Base-by-base conservation (phyloP, 2,329 filamentous ascomycete species). In the Diplodia sapinea region DNA sequence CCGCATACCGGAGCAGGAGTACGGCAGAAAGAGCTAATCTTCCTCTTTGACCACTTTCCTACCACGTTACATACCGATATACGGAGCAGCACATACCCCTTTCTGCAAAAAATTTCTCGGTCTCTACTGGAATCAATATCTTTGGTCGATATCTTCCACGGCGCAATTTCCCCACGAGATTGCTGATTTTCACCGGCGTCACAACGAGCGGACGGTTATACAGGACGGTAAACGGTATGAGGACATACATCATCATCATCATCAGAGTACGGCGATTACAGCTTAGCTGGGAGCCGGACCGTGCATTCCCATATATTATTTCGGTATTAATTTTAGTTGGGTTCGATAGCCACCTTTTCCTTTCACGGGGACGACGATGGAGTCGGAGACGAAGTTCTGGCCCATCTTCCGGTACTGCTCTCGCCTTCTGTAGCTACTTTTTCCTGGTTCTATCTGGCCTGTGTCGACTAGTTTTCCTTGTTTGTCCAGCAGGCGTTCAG, bases 1-100 rank as follows among this genome's bases (percentile, higher is more conserved):
- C 69, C 77, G 76, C 61, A 74, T 73, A 38, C 77, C 75, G 64
- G 78, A 79, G 64, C 73, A 59, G 23, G 64, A 67, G 43, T 63
- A 64, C 26, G 66, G 57, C 12, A 50, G 66, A 20, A 68, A 68
- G 29, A 59, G 26, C 15, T 66, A 43, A 66, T 26, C 26, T 4
- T 26, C 17, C 17, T n/a, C n/a, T 47, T 47, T 47, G 43, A n/a
- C 43, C 43, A 47, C n/a, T 47, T 47, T 47, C n/a, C 43, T n/a
- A 31, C 57, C 29, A 61, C 13, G 50, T 51, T 51, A 63, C 47
- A 63, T 63, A 61, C 40, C 36, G 23, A 61, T 43, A 49, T 33
- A 40, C 59, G 59, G 31, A 63, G n/a, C n/a, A 51, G 47, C 59
- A 63, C 43, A 63, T 63, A 63, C 43, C 59, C 43, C 29, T n/a